phyloP scores from a whole-genome alignment of 805 yeast genomes.

The Kockiozyma suomiensis region DNA sequence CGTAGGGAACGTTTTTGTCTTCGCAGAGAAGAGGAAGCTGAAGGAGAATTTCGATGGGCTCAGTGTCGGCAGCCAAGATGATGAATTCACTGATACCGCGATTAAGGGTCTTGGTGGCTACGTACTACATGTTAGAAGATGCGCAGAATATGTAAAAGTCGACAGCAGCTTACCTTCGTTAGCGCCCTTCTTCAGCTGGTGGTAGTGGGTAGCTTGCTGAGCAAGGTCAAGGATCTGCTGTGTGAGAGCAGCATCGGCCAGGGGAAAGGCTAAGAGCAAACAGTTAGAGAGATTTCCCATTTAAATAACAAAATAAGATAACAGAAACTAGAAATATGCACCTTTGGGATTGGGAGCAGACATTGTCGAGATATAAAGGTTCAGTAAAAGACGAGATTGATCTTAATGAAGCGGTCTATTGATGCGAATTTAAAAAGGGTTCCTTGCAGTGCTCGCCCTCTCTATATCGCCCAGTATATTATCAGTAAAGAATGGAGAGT shows the following conservation, averaged over 20 bases:
- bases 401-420: background rate
- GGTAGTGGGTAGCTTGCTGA: conserved; percentile 95
- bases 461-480: background rate
- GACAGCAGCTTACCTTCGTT: conserved; percentile 97
- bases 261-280: conserved; percentile 95
- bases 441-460: conserved; percentile 46
- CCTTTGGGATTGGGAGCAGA: conserved; percentile 91
- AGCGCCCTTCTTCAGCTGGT: conserved; percentile 99
- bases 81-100: conserved; percentile 34
- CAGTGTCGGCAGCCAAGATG: conserved; percentile 97
- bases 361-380: conserved; percentile 47
- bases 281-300: too few species aligned
- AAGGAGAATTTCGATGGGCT: conserved; percentile 96
- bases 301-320: background rate
- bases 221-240: conserved; percentile 97
- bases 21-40: conserved; percentile 97
- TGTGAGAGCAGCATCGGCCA: conserved; percentile 92
- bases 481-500: conserved; percentile 4
- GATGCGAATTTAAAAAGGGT: conserved; percentile 37
- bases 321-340: background rate
- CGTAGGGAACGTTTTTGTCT: conserved; percentile 99
- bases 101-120: conserved; percentile 35
- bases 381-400: background rate
- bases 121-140: background rate
- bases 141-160: background rate